Percentiles rank a stretch among this genome's conserved stretches.
Conservation (phyloP, 257 asterid species). For the Salvia rosmarinus region DNA sequence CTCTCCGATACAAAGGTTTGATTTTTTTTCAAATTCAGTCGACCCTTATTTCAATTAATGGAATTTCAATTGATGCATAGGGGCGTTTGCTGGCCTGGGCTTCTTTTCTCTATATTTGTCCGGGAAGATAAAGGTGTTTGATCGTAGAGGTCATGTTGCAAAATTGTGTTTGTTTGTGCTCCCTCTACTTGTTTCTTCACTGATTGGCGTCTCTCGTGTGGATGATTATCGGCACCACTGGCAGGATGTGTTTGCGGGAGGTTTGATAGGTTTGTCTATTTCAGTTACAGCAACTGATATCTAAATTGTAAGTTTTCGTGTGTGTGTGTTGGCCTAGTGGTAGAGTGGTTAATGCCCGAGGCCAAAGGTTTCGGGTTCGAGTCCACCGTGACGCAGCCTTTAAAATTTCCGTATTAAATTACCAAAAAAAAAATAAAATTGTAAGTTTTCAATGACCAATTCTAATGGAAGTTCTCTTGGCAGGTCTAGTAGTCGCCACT, state of each 20-base stretch:
- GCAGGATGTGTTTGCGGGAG: conserved; percentile 91
- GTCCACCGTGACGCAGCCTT: too few relatives aligned
- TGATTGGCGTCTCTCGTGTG: conserved; percentile 75
- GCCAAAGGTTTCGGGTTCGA: too few relatives aligned
- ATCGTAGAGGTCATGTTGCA: conserved; percentile 71
- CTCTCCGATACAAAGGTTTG: neutral
- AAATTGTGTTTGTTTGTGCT: conserved; percentile 70
- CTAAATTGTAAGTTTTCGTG: neutral
- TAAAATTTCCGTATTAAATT: too few relatives aligned
- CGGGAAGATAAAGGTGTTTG: conserved; percentile 80
- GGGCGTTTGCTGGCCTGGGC: conserved; percentile 84
- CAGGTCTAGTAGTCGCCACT: conserved; percentile 67
- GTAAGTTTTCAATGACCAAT: neutral
- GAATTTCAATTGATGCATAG: conserved; percentile 43
- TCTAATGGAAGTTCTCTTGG: conserved; percentile 13
- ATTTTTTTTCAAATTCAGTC: neutral
- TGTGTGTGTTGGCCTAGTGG: too few relatives aligned
- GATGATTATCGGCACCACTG: conserved; percentile 92
- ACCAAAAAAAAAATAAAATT: too few relatives aligned
- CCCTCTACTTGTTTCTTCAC: conserved; percentile 65
- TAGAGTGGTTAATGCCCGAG: too few relatives aligned
- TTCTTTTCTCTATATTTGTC: conserved; percentile 73
- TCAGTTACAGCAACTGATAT: neutral
- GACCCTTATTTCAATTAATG: neutral
- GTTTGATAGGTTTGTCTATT: conserved; percentile 63